Base-by-base conservation (phyloP, 2,329 filamentous ascomycete genomes). In the Nannizziopsis arthrosporioides region DNA sequence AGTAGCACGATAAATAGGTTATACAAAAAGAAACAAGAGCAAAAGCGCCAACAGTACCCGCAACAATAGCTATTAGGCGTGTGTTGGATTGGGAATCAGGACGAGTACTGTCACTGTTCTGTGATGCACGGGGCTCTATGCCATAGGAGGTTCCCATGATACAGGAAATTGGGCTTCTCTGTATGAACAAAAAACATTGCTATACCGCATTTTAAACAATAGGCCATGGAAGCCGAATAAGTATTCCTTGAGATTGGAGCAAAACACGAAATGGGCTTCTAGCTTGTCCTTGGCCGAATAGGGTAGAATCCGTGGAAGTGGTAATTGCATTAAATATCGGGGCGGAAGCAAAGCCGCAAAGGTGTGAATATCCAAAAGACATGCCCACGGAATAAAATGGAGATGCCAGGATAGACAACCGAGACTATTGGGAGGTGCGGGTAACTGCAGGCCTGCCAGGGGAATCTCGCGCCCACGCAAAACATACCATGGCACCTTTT, bases 41-140 rank as follows among this genome's bases (percentile, higher is more conserved):
- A 9, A 58, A 36, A 14, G 52, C 59, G 8, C 62, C 62, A 12
- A 66, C 34, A 5, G 57, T 48, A 35, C 59, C 57, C 1, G 61
- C 63, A 31, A 64, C 54, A 27, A 65, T 56, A 5, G 51, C 48
- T n/a, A 55, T 54, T 14, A 58, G 49, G 7, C 36, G 32, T 31
- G 37, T 34, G 14, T 43, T 51, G 12, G n/a, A 38, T 37, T 54
- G 44, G n/a, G 50, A 47, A 48, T 35, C 43, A 12, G 48, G 34
- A 12, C 47, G 12, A 42, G 12, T 5, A 12, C 19, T 12, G 10
- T 12, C 14, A 34, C 36, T 9, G 12, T 30, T 12, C 12, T 34
- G 36, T 34, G 9, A 5, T 14, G 14, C 36, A 14, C 12, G 17
- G 8, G 27, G 14, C n/a, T 18, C 12, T 4, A 14, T 10, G 17